A percentile compares a stretch with the other conserved stretches of the same genome.
These are phyloP conservation scores for Phialemonium atrogriseum DNA, from an alignment of 2,329 filamentous ascomycete species.

Conservation along the genomic window DNA sequence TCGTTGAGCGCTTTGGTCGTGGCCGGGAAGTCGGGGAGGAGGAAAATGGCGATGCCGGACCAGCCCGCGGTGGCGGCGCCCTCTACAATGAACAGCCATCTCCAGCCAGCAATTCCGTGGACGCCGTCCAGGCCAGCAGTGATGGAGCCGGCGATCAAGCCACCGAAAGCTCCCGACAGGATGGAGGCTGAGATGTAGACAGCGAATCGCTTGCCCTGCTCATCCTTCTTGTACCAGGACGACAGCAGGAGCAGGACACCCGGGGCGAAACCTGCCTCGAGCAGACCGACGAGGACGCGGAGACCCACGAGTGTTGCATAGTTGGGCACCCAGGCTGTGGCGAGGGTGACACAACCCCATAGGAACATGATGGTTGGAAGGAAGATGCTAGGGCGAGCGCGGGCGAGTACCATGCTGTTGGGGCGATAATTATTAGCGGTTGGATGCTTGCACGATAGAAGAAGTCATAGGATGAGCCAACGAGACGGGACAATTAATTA, in stretches of 20 bases:
- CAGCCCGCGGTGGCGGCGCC: constrained; percentile 31
- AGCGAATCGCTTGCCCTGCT: constrained; percentile 25
- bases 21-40: constrained; percentile 63
- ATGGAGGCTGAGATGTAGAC: constrained; percentile 63
- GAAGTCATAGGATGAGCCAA: too few relatives aligned
- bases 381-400: constrained; percentile 29
- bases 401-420: constrained; percentile 31
- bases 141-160: constrained; percentile 51
- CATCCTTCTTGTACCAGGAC: constrained; percentile 49
- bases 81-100: constrained; percentile 41
- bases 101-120: constrained; percentile 34
- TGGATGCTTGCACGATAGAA: too few relatives aligned
- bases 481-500: too few relatives aligned
- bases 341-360: constrained; percentile 30
- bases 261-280: constrained; percentile 48
- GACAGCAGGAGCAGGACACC: constrained; percentile 52
- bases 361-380: constrained; percentile 27
- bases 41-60: constrained; percentile 50
- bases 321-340: constrained; percentile 27
- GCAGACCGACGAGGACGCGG: constrained; percentile 41
- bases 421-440: too few relatives aligned
- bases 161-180: constrained; percentile 56
- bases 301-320: constrained; percentile 23
- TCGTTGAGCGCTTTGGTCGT: constrained; percentile 48
- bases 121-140: constrained; percentile 43